Percentiles rank a stretch among this genome's conserved stretches.
These are phyloP conservation scores for Botrytis porri DNA, from an alignment of 2,329 filamentous ascomycete genomes.

Conservation along the genomic window DNA sequence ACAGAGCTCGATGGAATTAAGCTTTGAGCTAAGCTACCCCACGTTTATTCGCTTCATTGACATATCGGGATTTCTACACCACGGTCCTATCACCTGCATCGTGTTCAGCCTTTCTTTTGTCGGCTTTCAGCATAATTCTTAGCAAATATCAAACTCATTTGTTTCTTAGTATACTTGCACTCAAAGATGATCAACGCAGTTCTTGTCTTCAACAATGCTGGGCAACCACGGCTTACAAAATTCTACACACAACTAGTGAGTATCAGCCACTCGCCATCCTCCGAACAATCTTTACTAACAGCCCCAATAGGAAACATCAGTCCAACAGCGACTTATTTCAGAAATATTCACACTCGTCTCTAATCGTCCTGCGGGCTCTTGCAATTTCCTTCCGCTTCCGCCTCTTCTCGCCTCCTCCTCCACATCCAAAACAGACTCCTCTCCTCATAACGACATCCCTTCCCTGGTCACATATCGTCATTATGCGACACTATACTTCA, in stretches of 20 bases:
- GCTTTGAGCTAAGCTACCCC: conserved; percentile 23
- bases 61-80: background rate
- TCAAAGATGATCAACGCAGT: conserved; percentile 92
- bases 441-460: conserved; percentile 78
- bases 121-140: background rate
- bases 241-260: conserved; percentile 95
- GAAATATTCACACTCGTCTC: conserved; percentile 97
- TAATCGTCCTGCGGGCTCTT: conserved; percentile 85
- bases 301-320: conserved; percentile 76
- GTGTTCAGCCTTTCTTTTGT: conserved; percentile 13
- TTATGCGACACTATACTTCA: conserved; percentile 98
- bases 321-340: conserved; percentile 92
- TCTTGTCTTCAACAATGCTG: conserved; percentile 97
- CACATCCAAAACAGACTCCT: conserved; percentile 65
- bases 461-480: conserved; percentile 96
- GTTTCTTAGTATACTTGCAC: background rate
- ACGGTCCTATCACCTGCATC: background rate
- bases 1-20: conserved; percentile 1
- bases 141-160: conserved; percentile 8
- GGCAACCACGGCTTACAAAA: conserved; percentile 93
- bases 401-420: conserved; percentile 62
- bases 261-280: conserved; percentile 17
- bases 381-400: conserved; percentile 89
- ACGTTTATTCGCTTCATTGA: conserved; percentile 23
- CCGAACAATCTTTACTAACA: conserved; percentile 21